Conservation (phyloP, 2,329 filamentous ascomycete genomes). For the Sphaerulina vaccinii region DNA sequence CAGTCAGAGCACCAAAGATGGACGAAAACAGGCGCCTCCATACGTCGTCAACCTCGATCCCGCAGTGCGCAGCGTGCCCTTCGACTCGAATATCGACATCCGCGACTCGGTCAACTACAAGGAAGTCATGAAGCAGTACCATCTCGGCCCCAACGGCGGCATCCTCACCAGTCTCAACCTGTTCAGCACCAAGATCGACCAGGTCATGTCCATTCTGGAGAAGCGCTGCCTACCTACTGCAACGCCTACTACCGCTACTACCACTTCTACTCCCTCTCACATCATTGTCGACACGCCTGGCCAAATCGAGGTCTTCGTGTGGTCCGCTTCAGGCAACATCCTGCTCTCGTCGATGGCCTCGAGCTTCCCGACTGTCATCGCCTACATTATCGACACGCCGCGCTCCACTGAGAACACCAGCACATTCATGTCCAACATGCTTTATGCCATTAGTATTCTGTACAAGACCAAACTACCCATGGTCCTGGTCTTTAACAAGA, state of each 20-base stretch:
- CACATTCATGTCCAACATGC: constrained; percentile 99
- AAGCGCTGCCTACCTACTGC: constrained; percentile 59
- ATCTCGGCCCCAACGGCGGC: constrained; percentile 92
- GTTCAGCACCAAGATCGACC: constrained; percentile 97
- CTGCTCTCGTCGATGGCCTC: constrained; percentile 88
- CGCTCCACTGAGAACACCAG: constrained; percentile 88
- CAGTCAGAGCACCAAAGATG: constrained; percentile 42
- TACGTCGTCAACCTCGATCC: constrained; percentile 98
- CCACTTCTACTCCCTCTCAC: constrained; percentile 56
- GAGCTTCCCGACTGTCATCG: constrained; percentile 93
- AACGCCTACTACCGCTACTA: background rate
- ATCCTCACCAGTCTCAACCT: constrained; percentile 94
- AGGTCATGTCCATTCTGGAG: constrained; percentile 84
- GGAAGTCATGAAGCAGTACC: constrained; percentile 99
- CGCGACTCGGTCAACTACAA: constrained; percentile 99
- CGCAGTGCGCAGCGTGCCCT: constrained; percentile 87
- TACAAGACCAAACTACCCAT: constrained; percentile 99
- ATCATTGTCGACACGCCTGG: constrained; percentile 94
- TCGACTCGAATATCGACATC: constrained; percentile 97
- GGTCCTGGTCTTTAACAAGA: constrained; percentile 99
- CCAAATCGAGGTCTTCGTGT: constrained; percentile 98
- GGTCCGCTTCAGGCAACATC: constrained; percentile 93
- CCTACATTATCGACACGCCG: constrained; percentile 96
- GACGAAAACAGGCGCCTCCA: constrained; percentile 62
- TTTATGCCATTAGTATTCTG: constrained; percentile 96